Conservation (phyloP, 345 rosid genomes). For the Euphorbia lathyris region DNA sequence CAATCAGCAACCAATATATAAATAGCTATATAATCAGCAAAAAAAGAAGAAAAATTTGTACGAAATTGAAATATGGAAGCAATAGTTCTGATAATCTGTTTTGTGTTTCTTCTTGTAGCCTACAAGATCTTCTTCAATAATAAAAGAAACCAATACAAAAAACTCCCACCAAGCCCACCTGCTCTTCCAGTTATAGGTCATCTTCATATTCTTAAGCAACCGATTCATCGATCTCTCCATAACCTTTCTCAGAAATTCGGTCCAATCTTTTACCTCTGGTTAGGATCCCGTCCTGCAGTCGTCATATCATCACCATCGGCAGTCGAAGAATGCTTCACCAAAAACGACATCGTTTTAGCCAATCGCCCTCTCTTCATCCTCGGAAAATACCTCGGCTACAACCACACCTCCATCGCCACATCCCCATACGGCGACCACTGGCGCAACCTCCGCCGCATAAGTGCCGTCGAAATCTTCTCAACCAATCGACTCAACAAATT, state of each 20-base stretch:
- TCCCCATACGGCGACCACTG: background rate
- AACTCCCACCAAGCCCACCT: constrained; percentile 48
- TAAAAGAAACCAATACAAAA: constrained; percentile 8
- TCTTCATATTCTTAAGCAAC: constrained; percentile 45
- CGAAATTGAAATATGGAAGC: constrained; percentile 18
- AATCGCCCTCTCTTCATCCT: background rate
- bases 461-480: constrained; percentile 2
- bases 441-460: constrained; percentile 12
- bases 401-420: background rate
- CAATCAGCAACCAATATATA: too few species aligned
- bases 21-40: too few species aligned
- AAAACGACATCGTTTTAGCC: background rate
- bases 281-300: background rate
- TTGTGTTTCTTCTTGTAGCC: constrained; percentile 14
- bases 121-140: constrained; percentile 14
- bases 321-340: constrained; percentile 9
- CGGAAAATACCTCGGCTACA: background rate
- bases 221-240: constrained; percentile 28
- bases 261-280: constrained; percentile 4
- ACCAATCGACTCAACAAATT: constrained; percentile 1
- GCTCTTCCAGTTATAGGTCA: constrained; percentile 56
- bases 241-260: constrained; percentile 9
- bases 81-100: background rate
- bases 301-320: background rate
- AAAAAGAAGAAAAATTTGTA: background rate